phyloP scores from a whole-genome alignment of 2,329 filamentous ascomycete genomes.

The Colletotrichum higginsianum region DNA sequence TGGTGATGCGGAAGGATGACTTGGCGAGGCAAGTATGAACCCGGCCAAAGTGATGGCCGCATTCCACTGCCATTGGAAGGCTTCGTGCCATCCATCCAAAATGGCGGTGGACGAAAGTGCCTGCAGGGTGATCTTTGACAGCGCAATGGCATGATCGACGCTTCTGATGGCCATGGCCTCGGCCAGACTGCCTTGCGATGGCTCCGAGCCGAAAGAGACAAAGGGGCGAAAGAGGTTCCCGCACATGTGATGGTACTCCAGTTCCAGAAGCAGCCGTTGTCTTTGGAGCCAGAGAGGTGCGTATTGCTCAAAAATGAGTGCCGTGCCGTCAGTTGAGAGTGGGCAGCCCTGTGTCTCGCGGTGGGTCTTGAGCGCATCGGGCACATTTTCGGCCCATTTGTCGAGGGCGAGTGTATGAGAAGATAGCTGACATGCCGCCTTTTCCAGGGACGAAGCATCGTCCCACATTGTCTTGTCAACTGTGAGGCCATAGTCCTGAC shows the following conservation, averaged over 20 bases:
- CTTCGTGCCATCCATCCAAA: constrained; percentile 49
- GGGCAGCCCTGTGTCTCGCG: constrained; percentile 51
- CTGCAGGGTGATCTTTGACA: constrained; percentile 50
- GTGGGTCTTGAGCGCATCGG: constrained; percentile 54
- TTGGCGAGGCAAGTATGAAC: background rate
- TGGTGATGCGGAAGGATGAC: background rate
- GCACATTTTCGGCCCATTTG: constrained; percentile 51
- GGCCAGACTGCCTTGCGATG: constrained; percentile 41
- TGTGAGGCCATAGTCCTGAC: background rate
- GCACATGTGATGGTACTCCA: constrained; percentile 58
- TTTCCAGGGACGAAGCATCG: constrained; percentile 46
- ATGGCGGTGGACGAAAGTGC: constrained; percentile 47
- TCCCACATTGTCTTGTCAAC: constrained; percentile 42
- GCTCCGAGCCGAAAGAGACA: constrained; percentile 52
- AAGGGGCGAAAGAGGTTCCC: constrained; percentile 58
- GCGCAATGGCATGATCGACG: constrained; percentile 47
- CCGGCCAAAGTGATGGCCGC: constrained; percentile 10
- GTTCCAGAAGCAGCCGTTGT: constrained; percentile 58
- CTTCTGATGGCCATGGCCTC: constrained; percentile 46
- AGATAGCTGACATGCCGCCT: constrained; percentile 47
- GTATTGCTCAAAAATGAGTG: constrained; percentile 48
- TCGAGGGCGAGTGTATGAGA: constrained; percentile 51
- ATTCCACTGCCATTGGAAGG: constrained; percentile 50
- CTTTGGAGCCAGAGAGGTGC: constrained; percentile 60
- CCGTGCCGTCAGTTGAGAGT: constrained; percentile 56